These are phyloP conservation scores for Picochlorum sp. DNA, from an alignment of 139 green algal species.

Conservation along the genomic window DNA sequence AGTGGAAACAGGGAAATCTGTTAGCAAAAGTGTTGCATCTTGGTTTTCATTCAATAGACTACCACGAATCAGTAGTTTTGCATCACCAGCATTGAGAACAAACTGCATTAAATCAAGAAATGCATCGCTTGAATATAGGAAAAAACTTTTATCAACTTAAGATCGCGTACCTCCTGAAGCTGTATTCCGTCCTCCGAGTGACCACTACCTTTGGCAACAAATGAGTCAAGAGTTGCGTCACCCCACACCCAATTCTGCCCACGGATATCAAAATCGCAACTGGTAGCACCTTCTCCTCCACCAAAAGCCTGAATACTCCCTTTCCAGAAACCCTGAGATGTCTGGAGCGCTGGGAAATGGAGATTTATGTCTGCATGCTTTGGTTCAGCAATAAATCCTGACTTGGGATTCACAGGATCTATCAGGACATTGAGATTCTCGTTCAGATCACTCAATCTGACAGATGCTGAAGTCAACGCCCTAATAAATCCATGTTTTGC, in stretches of 20 bases:
- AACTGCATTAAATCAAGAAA: slow-evolving; percentile 12
- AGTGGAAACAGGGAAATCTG: slow-evolving; percentile 67
- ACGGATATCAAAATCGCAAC: slow-evolving; percentile 60
- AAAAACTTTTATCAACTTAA: background rate
- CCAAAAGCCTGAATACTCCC: slow-evolving; percentile 67
- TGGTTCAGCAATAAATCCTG: background rate
- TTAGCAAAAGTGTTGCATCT: slow-evolving; percentile 63
- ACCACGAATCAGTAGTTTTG: slow-evolving; percentile 38
- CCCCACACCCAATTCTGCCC: slow-evolving; percentile 70
- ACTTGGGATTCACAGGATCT: background rate
- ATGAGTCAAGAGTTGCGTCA: slow-evolving; percentile 37
- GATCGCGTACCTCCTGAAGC: slow-evolving; percentile 52
- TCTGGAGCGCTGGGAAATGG: slow-evolving; percentile 50
- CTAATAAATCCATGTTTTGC: slow-evolving; percentile 67
- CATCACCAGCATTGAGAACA: slow-evolving; percentile 26
- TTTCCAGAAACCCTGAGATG: slow-evolving; percentile 61
- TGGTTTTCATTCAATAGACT: slow-evolving; percentile 62
- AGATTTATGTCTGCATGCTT: background rate
- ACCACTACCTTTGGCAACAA: slow-evolving; percentile 49
- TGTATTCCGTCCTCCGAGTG: slow-evolving; percentile 71
- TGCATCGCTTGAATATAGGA: slow-evolving; percentile 14
- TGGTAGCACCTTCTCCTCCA: slow-evolving; percentile 41
- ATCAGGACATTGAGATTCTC: slow-evolving; percentile 9
- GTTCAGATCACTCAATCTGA: slow-evolving; percentile 17
- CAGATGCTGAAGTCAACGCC: slow-evolving; percentile 25